Evolutionary conservation across 257 asterid genomes (phyloP), one percentile per base, ranked within the genome.

Genomic region (Solanum arcanum): DNA sequence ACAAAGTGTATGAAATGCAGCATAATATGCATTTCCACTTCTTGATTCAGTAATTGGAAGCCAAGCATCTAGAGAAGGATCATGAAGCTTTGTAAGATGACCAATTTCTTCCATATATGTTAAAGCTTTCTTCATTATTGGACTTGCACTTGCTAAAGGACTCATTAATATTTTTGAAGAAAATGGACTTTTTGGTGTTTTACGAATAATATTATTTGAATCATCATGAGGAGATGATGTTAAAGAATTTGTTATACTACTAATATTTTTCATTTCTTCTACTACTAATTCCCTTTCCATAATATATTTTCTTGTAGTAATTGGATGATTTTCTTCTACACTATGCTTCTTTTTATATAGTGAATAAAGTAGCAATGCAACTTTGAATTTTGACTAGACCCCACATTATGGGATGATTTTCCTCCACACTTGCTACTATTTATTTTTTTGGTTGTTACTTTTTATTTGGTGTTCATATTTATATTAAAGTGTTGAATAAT

Each of bases 1-100:
- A 90, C 93, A 86, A 59, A 95, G 94, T 5, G 97, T 92, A 88
- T 95, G 98, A 89, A 95, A 95, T 42, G 98, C 98, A 12, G 98
- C 97, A 83, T 95, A 95, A 42, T 92, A 95, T 2, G 95, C 94
- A 59, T 95, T 95, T 41, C 98, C 98, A n/a, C 93, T 95, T 15
- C 97, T 88, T 10, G 98, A 95, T 88, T 95, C 98, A 1, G 98
- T 95, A 52, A 95, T 95, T 12, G 98, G 98, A 82, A 95, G 97
- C 98, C 98, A 95, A 56, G 92, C 90, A 83, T 95, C 98, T 89
- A 93, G 98, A 35, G 25, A 2, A 59, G 93, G 96, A 46, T 93
- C 95, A 37, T 35, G 9, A 33, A 94, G 97, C 91, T 91, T 94
- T 18, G 95, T 94, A 86, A 93, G 91, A 59, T 95, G 94, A 44